These are phyloP conservation scores for Colletotrichum higginsianum DNA, from an alignment of 2,329 filamentous ascomycete genomes.

Conservation along the genomic window DNA sequence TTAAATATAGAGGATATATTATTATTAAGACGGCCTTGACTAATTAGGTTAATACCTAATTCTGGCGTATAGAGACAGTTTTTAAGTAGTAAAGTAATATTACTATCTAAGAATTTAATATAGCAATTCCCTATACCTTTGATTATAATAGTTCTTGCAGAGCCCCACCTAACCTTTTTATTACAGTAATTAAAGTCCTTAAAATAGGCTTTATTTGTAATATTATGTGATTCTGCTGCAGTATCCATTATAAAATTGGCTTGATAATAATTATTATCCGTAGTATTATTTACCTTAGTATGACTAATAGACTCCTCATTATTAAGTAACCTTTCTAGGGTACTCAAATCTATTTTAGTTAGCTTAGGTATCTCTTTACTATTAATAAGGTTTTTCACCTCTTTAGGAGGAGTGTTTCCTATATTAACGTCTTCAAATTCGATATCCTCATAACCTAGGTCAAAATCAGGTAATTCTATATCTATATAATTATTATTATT, in stretches of 20 bases:
- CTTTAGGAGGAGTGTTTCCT: too few species aligned
- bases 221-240: not conserved
- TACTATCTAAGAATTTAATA: not conserved
- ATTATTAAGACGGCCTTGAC: not conserved
- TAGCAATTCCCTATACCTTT: not conserved
- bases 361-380: not conserved
- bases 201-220: not conserved
- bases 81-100: not conserved
- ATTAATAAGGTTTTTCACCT: not conserved
- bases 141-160: not conserved
- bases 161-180: not conserved
- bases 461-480: too few species aligned
- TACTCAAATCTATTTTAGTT: not conserved
- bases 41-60: not conserved
- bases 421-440: too few species aligned
- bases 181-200: not conserved
- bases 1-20: not conserved
- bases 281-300: not conserved
- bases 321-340: not conserved
- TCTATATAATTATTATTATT: too few species aligned
- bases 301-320: not conserved
- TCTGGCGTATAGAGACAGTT: not conserved
- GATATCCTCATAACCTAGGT: too few species aligned
- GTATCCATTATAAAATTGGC: not conserved
- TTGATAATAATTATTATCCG: not conserved